Percentiles rank a stretch among this genome's conserved stretches.
phyloP scores from a whole-genome alignment of 805 yeast genomes.

The Citeromyces matritensis region DNA sequence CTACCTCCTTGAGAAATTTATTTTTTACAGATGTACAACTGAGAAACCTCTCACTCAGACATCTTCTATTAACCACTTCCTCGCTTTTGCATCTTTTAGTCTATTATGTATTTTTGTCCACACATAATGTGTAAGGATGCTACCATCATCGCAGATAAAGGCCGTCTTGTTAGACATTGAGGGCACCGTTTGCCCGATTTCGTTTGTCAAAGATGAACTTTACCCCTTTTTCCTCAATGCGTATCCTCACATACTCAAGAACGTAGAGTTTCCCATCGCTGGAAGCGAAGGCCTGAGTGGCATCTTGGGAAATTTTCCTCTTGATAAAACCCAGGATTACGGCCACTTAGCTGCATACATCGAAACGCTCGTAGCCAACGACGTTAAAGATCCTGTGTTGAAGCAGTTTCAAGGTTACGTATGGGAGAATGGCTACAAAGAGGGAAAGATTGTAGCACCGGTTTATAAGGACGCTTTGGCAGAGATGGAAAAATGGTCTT shows the following conservation, averaged over 20 bases:
- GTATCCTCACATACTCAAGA: slow-evolving; percentile 23
- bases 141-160: slow-evolving; percentile 1
- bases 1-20: no score
- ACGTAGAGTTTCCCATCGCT: slow-evolving; percentile 17
- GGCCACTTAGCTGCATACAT: slow-evolving; percentile 30
- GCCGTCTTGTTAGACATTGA: slow-evolving; percentile 61
- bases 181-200: slow-evolving; percentile 86
- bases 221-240: slow-evolving; percentile 59
- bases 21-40: no score
- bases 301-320: slow-evolving; percentile 31
- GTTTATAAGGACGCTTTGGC: slow-evolving; percentile 58
- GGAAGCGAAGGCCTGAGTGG: slow-evolving; percentile 10
- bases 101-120: no score
- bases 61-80: no score
- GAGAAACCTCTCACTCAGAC: no score
- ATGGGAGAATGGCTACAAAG: slow-evolving; percentile 69
- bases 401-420: slow-evolving; percentile 73
- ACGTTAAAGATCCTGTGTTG: slow-evolving; percentile 63
- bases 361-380: slow-evolving; percentile 38
- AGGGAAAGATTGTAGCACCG: slow-evolving; percentile 70
- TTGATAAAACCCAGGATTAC: slow-evolving; percentile 10
- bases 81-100: no score
- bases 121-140: no score
- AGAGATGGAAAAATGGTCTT: slow-evolving; percentile 29
- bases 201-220: slow-evolving; percentile 68